Evolutionary conservation across 805 yeast species (phyloP).

Genomic region (Candida palmyrensis): DNA sequence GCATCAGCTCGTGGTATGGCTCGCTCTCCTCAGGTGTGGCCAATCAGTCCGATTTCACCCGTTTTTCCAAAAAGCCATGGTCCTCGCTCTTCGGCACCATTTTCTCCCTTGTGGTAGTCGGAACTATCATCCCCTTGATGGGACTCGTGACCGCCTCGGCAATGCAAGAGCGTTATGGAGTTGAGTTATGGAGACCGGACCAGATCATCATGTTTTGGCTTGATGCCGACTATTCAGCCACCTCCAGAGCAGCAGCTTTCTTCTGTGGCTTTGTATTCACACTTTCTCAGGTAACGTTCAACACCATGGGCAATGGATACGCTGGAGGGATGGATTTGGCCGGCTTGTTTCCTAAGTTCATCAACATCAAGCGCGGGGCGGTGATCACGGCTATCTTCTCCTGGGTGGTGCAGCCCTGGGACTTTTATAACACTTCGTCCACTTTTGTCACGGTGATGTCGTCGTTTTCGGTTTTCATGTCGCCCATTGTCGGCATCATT

Average conservation of each 20-base stretch:
- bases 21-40: conserved; percentile 32
- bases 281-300: conserved; percentile 29
- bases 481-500: conserved; percentile 20
- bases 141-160: conserved; percentile 44
- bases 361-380: conserved; percentile 44
- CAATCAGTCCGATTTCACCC: conserved; percentile 35
- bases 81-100: conserved; percentile 26
- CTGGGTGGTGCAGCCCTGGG: conserved; percentile 19
- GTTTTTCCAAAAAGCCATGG: conserved; percentile 29
- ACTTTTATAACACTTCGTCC: conserved; percentile 14
- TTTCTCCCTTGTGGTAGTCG: conserved; percentile 30
- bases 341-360: conserved; percentile 39
- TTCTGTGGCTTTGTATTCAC: conserved; percentile 30
- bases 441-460: conserved; percentile 14
- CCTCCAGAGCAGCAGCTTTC: conserved; percentile 45
- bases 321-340: conserved; percentile 50
- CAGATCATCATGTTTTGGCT: conserved; percentile 37
- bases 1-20: conserved; percentile 34
- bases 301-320: conserved; percentile 44
- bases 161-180: conserved; percentile 29
- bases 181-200: conserved; percentile 44
- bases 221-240: conserved; percentile 28
- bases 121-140: conserved; percentile 42
- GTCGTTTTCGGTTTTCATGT: conserved; percentile 13
- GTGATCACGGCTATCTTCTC: conserved; percentile 14